Percentiles rank a stretch among this genome's conserved stretches.
These are phyloP conservation scores for Fusarium chlamydosporum DNA, from an alignment of 2,329 filamentous ascomycete genomes.

Conservation along the genomic window DNA sequence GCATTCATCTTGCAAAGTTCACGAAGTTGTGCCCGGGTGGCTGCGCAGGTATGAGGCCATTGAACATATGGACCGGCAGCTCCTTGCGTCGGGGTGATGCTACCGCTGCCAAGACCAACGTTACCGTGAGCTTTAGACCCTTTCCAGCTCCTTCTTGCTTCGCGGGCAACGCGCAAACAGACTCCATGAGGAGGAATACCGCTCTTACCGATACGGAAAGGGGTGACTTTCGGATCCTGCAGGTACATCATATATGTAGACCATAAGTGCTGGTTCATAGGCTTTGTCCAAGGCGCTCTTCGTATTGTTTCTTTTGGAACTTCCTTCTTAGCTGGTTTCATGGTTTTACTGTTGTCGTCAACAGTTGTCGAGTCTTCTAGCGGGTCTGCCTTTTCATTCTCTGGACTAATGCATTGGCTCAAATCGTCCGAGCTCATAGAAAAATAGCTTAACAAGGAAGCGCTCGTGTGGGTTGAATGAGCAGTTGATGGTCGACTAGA, in stretches of 20 bases:
- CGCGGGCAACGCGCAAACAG: conserved; percentile 74
- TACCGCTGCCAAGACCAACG: conserved; percentile 63
- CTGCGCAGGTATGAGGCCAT: conserved; percentile 75
- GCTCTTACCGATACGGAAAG: conserved; percentile 74
- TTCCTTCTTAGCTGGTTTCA: conserved; percentile 47
- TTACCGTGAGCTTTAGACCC: conserved; percentile 63
- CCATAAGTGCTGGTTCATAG: conserved; percentile 77
- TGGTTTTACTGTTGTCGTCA: conserved; percentile 53
- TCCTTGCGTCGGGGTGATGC: conserved; percentile 67
- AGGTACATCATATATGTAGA: conserved; percentile 74
- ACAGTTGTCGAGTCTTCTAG: conserved; percentile 46
- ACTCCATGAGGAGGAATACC: conserved; percentile 75
- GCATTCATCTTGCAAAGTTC: conserved; percentile 73
- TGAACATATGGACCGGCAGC: conserved; percentile 64
- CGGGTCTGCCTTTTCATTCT: conserved; percentile 52
- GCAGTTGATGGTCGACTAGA: conserved; percentile 73
- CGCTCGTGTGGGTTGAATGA: conserved; percentile 70
- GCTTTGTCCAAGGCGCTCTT: conserved; percentile 73
- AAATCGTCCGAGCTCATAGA: conserved; percentile 70
- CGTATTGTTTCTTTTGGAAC: conserved; percentile 54
- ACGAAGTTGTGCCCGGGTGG: conserved; percentile 73
- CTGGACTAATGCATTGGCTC: conserved; percentile 66
- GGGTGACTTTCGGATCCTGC: conserved; percentile 76
- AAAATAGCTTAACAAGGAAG: conserved; percentile 69
- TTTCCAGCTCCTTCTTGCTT: conserved; percentile 76